Evolutionary conservation across 1,284 basidiomycete genomes (phyloP).

Genomic region (Ganoderma lingzhi): DNA sequence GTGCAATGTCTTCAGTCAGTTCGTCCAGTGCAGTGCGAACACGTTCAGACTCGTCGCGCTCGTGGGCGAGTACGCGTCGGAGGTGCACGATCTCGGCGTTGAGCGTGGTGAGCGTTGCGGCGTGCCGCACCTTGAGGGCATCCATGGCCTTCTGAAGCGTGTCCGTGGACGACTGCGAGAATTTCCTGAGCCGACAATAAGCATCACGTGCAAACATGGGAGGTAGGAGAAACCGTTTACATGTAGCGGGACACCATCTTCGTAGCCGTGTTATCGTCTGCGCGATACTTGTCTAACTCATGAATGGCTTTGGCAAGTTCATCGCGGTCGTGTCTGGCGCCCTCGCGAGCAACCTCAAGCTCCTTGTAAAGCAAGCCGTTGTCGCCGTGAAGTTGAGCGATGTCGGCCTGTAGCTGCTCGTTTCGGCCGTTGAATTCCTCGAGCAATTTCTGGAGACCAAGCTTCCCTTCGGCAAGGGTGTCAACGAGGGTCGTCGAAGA

Average conservation of each 20-base stretch:
- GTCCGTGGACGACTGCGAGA: slow-evolving; percentile 83
- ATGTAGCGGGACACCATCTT: slow-evolving; percentile 91
- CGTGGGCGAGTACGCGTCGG: slow-evolving; percentile 53
- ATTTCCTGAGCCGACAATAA: slow-evolving; percentile 62
- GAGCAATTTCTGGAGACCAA: slow-evolving; percentile 56
- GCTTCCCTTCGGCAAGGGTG: slow-evolving; percentile 56
- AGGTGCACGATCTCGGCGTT: slow-evolving; percentile 51
- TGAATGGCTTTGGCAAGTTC: slow-evolving; percentile 56
- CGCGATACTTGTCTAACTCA: slow-evolving; percentile 65
- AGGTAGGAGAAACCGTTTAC: slow-evolving; percentile 49
- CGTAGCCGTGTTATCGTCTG: slow-evolving; percentile 82
- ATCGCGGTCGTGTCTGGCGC: slow-evolving; percentile 50
- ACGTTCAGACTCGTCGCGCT: slow-evolving; percentile 54
- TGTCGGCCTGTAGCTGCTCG: slow-evolving; percentile 54
- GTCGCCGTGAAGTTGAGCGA: slow-evolving; percentile 54
- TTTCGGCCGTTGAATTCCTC: slow-evolving; percentile 58
- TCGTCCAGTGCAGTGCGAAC: slow-evolving; percentile 76
- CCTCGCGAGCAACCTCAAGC: slow-evolving; percentile 56
- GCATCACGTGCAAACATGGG: not conserved
- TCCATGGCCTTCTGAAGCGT: slow-evolving; percentile 72
- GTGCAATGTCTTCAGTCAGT: slow-evolving; percentile 74
- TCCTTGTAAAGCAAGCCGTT: slow-evolving; percentile 51
- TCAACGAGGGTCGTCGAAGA: slow-evolving; percentile 46
- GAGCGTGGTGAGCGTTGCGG: slow-evolving; percentile 68
- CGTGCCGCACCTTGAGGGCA: slow-evolving; percentile 66